A percentile compares a stretch with the other conserved stretches of the same genome.
Conservation (phyloP, 495 filamentous ascomycete species). For the Aspergillus haitiensis region DNA sequence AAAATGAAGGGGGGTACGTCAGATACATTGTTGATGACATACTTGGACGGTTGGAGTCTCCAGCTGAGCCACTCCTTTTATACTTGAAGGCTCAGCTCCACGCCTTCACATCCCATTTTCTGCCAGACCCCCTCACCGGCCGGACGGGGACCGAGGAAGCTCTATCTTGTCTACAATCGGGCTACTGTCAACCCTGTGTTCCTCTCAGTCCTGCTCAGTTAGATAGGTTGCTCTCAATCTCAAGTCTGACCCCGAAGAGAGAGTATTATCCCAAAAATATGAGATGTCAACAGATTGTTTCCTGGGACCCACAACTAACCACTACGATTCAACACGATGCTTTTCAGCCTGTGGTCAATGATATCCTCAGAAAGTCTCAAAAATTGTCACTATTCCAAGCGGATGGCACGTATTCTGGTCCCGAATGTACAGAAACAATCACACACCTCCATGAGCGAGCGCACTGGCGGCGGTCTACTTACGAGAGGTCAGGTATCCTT, state of each 20-base stretch:
- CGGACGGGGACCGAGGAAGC: conserved; percentile 63
- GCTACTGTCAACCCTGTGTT: conserved; percentile 51
- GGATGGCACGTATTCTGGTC: background rate
- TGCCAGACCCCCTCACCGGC: conserved; percentile 57
- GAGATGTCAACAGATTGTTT: conserved; percentile 49
- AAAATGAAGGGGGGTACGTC: conserved; percentile 37
- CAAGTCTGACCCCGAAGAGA: conserved; percentile 52
- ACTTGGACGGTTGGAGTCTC: conserved; percentile 49
- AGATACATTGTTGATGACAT: conserved; percentile 47
- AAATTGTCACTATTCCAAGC: conserved; percentile 32
- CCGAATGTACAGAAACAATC: background rate
- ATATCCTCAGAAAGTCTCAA: conserved; percentile 43
- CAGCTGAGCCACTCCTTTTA: conserved; percentile 49
- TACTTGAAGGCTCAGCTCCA: conserved; percentile 57
- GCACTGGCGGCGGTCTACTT: conserved; percentile 36
- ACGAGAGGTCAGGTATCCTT: conserved; percentile 32
- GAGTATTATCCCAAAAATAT: conserved; percentile 56
- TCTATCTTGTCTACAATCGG: conserved; percentile 46
- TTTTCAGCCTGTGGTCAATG: conserved; percentile 38
- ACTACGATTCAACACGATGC: conserved; percentile 56
- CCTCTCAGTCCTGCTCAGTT: conserved; percentile 37
- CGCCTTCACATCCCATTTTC: conserved; percentile 55
- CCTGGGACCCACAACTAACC: conserved; percentile 47
- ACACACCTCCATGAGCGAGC: conserved; percentile 38
- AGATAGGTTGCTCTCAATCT: conserved; percentile 43